Base-by-base conservation (phyloP, 2,329 filamentous ascomycete species). In the Cladorrhinum sp. region DNA sequence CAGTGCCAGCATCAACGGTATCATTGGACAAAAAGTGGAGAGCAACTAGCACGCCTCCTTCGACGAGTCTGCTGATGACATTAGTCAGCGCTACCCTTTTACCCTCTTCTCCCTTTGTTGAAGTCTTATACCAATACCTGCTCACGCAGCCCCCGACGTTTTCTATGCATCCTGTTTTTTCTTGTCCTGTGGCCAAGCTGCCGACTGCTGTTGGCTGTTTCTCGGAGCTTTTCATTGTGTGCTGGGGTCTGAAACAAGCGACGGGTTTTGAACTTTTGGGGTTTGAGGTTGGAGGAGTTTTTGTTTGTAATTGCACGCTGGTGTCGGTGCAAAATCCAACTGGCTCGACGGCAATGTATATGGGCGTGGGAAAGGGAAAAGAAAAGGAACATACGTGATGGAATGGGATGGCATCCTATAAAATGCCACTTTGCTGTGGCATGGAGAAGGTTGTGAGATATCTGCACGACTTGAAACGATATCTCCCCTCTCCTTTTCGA, bases 11-110 rank as follows among this genome's bases (percentile, higher is more conserved):
- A 76, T 81, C 54, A 84, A 83, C 59, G 80, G 80, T 38, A 72
- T 79, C 59, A 76, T 78, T 68, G 76, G 73, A 7, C 73, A 79
- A 18, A 85, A 84, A 74, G 70, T 77, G 41, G 82, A 85, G 68
- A 72, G 70, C 13, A 69, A 66, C 55, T 70, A 61, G 52, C 18
- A 22, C 8, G 5, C 8, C 32, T 32, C 27, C 27, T 6, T 32
- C 27, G 6, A 6, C 6, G 6, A 6, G 27, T 12, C 27, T 36
- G 20, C 18, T 24, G 24, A 29, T 13, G 24, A 9, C 20, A 48
- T 49, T 13, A 29, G 29, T 20, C n/a, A 41, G 18, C 12, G n/a
- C 9, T 29, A 3, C 16, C 13, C 25, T 52, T 29, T 10, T 16
- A 4, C 50, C 13, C 27, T 53, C 27, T 20, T 6, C 10, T n/a